A percentile compares a stretch with the other conserved stretches of the same genome.
phyloP scores from a whole-genome alignment of 1,284 basidiomycete species.

The Polyporus tsugae region DNA sequence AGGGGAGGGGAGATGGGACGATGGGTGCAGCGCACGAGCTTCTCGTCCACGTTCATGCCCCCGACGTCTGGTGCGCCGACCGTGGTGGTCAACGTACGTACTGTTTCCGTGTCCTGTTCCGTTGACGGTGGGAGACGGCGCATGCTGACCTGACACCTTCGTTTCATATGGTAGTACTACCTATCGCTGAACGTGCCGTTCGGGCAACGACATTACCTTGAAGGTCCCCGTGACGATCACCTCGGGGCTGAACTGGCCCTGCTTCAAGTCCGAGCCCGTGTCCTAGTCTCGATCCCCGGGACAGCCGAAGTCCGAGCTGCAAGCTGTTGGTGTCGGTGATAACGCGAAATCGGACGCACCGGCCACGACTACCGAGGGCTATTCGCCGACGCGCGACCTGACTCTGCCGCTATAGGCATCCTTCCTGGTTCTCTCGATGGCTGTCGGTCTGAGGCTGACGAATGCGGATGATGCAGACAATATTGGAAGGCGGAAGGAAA shows the following conservation, averaged over 20 bases:
- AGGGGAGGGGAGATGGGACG: not conserved
- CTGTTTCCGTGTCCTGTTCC: too few relatives aligned
- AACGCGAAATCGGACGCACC: too few relatives aligned
- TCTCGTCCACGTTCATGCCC: not conserved
- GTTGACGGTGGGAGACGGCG: not conserved
- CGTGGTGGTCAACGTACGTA: not conserved
- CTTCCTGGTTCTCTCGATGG: too few relatives aligned
- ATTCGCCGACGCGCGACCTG: too few relatives aligned
- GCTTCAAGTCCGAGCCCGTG: not conserved
- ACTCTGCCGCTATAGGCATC: not conserved
- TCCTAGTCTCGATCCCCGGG: not conserved
- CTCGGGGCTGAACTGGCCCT: not conserved
- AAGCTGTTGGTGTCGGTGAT: not conserved
- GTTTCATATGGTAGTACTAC: not conserved
- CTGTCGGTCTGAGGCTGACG: too few relatives aligned
- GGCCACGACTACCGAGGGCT: too few relatives aligned
- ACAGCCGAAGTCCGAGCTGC: not conserved
- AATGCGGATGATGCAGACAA: too few relatives aligned
- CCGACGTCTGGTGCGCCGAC: not conserved
- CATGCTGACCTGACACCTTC: not conserved
- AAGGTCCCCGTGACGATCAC: not conserved
- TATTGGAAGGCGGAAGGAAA: too few relatives aligned
- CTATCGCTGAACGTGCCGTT: not conserved
- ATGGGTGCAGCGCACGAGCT: not conserved
- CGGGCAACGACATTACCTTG: not conserved